Conservation (phyloP, 2,329 filamentous ascomycete genomes). For the Endothia cerciana region DNA sequence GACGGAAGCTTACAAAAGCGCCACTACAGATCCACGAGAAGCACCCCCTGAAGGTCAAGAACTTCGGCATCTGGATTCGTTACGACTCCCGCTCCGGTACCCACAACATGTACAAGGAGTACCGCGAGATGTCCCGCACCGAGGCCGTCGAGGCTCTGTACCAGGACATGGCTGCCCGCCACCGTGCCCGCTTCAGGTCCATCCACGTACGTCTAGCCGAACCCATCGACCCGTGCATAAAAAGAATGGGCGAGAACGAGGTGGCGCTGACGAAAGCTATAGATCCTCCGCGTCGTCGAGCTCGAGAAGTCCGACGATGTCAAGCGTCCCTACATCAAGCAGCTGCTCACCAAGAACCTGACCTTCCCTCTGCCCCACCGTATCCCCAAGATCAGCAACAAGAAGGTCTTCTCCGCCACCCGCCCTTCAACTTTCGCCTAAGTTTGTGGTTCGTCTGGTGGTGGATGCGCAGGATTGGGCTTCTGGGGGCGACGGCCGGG, state of each 20-base stretch:
- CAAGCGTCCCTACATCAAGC: constrained; percentile 99
- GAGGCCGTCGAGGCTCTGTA: constrained; percentile 97
- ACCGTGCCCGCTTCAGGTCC: constrained; percentile 96
- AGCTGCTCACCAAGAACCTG: constrained; percentile 92
- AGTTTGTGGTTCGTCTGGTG: constrained; percentile 56
- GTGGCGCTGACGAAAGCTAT: constrained; percentile 36
- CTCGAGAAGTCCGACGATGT: constrained; percentile 92
- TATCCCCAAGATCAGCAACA: constrained; percentile 77
- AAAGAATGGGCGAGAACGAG: constrained; percentile 17
- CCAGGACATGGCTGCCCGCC: constrained; percentile 99
- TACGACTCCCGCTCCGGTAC: constrained; percentile 99
- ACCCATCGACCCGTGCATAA: background rate
- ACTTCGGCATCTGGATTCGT: constrained; percentile 99
- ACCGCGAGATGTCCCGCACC: constrained; percentile 96
- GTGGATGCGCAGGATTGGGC: constrained; percentile 27
- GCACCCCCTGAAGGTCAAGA: constrained; percentile 99
- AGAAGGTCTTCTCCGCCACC: constrained; percentile 91
- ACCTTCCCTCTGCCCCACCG: constrained; percentile 99
- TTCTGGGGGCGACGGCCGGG: constrained; percentile 34
- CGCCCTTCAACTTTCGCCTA: constrained; percentile 98
- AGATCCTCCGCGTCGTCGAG: constrained; percentile 99
- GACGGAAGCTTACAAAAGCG: constrained; percentile 28
- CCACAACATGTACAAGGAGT: constrained; percentile 99
- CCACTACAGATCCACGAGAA: constrained; percentile 89
- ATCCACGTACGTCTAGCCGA: constrained; percentile 79